Evolutionary conservation across 345 rosid genomes (phyloP).

Genomic region (Eucalyptus curtisii): DNA sequence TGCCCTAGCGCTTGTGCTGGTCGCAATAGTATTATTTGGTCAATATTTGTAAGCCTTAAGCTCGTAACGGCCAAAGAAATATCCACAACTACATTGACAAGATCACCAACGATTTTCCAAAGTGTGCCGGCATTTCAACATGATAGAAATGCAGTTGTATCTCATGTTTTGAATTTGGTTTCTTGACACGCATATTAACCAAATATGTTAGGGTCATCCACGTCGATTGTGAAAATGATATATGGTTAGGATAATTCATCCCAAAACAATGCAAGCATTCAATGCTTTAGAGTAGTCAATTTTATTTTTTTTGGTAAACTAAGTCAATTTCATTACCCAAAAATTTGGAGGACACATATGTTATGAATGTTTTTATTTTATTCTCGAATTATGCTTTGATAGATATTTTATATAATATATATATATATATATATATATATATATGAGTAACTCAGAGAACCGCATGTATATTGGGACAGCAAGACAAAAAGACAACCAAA

Average conservation of each 20-base stretch:
- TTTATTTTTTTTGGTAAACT: not conserved
- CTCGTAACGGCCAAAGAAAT: not conserved
- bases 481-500: not conserved
- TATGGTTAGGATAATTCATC: not conserved
- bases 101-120: not conserved
- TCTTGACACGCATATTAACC: not conserved
- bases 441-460: not conserved
- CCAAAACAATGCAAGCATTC: not conserved
- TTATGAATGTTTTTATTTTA: not conserved
- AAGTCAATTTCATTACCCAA: not conserved
- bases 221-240: too few relatives aligned
- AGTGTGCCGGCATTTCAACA: not conserved
- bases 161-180: not conserved
- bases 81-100: not conserved
- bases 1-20: not conserved
- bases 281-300: not conserved
- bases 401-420: too few relatives aligned
- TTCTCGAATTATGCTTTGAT: not conserved
- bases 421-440: too few relatives aligned
- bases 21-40: not conserved
- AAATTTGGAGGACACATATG: not conserved
- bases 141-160: not conserved
- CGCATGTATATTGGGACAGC: not conserved
- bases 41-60: not conserved
- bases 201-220: too few relatives aligned